phyloP scores from a whole-genome alignment of 2,329 filamentous ascomycete genomes.

The Phaeoacremonium minimum region DNA sequence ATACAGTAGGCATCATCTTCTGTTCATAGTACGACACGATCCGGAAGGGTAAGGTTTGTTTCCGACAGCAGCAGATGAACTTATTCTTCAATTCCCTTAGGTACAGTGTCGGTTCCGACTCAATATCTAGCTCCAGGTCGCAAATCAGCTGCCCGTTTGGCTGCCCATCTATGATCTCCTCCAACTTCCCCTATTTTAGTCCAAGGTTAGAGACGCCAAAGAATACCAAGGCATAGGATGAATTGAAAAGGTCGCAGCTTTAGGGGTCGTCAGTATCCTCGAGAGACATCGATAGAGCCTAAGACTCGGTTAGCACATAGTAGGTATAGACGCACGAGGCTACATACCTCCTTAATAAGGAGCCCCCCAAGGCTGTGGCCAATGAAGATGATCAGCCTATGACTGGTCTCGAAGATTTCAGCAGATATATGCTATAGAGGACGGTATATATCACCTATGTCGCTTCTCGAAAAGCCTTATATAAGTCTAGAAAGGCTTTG shows the following conservation, averaged over 20 bases:
- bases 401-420: neutral
- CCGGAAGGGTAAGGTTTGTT: neutral
- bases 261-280: neutral
- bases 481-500: neutral
- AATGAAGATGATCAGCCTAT: neutral
- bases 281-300: neutral
- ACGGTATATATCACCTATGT: neutral
- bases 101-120: neutral
- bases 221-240: neutral
- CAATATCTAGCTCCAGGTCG: neutral
- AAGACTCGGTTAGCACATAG: neutral
- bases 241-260: neutral
- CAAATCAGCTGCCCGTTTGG: neutral
- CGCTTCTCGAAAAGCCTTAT: neutral
- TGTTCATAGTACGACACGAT: neutral
- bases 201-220: neutral
- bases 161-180: neutral
- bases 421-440: neutral
- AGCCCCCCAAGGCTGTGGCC: neutral
- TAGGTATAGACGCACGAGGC: neutral
- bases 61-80: neutral
- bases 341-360: neutral
- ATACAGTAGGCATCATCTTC: neutral
- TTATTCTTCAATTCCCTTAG: neutral
- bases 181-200: neutral